Base-by-base conservation (phyloP, 2,329 filamentous ascomycete species). In the Botrytis elliptica region DNA sequence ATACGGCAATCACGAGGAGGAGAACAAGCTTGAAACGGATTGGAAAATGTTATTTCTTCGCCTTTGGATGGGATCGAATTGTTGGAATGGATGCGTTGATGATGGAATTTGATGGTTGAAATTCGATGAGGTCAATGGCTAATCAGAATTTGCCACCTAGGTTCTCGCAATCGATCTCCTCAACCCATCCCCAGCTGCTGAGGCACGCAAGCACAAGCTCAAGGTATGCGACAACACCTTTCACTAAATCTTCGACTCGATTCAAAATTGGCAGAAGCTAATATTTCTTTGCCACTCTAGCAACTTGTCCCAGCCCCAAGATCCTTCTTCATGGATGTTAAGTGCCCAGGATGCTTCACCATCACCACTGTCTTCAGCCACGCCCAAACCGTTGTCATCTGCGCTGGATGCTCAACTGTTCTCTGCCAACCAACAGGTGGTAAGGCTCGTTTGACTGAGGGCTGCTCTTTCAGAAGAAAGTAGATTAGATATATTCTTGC, bases 301-400 rank as follows among this genome's bases (percentile, higher is more conserved):
- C 94, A 90, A 81, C 93, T 99, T 83, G 96, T 99, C 85, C 96
- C 96, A 83, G 92, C 90, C 80, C 96, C 96, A 83, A 94, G 96
- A 86, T 98, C 95, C 81, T 99, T 98, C 93, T 99, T 99, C 93
- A 99, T 99, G 96, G 96, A 99, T 85, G 96, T 99, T 90, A 99
- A 99, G 93, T 99, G 96, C 93, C 96, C 96, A 85, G 96, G 96
- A 84, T 99, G 96, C 93, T 99, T 98, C 92, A 98, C 95, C 86
- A 99, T 99, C 91, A 99, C 96, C 86, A 99, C 96, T 86, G 96
- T 99, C 87, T 99, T 98, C 93, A 98, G 95, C 79, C 96, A 99
- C 91, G 96, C 96, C 86, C 96, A 99, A 91, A 99, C 96, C 85
- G 96, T 99, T 85, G 96, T 99, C 86, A 97, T 98, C 90, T 99